phyloP scores from a whole-genome alignment of 176 grass and related monocot genomes.

The Musa schizocarpa region DNA sequence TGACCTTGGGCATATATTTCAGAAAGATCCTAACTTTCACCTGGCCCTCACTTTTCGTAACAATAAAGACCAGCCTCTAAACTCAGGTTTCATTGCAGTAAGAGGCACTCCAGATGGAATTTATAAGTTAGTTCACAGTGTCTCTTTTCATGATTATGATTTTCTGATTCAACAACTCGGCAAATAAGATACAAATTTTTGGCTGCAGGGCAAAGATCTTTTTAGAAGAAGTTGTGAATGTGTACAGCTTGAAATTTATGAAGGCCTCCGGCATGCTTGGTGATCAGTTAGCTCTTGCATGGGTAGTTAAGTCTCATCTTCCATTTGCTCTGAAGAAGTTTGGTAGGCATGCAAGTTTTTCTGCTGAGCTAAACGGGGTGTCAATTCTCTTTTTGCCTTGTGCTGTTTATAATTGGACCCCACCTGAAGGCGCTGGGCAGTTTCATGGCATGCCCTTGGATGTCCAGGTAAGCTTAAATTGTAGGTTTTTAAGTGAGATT shows the following conservation, averaged over 20 bases:
- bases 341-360: constrained; percentile 61
- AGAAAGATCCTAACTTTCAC: constrained; percentile 58
- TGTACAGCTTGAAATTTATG: constrained; percentile 56
- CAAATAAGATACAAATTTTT: neutral
- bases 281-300: constrained; percentile 76
- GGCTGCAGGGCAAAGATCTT: constrained; percentile 54
- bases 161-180: neutral
- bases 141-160: neutral
- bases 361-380: constrained; percentile 54
- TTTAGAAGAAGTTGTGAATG: constrained; percentile 66
- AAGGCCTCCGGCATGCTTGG: constrained; percentile 72
- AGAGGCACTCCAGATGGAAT: constrained; percentile 68
- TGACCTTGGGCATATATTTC: constrained; percentile 75
- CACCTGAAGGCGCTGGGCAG: constrained; percentile 84
- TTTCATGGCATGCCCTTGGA: constrained; percentile 97
- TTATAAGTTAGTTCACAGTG: constrained; percentile 37
- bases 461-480: constrained; percentile 54
- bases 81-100: constrained; percentile 91
- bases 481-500: too few relatives aligned
- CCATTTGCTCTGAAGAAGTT: constrained; percentile 49
- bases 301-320: constrained; percentile 79
- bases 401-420: constrained; percentile 86
- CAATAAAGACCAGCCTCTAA: constrained; percentile 85
- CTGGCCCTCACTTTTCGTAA: constrained; percentile 87
- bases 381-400: constrained; percentile 85